Conservation (phyloP, 1,284 basidiomycete species). For the Phellinidium pouzarii region DNA sequence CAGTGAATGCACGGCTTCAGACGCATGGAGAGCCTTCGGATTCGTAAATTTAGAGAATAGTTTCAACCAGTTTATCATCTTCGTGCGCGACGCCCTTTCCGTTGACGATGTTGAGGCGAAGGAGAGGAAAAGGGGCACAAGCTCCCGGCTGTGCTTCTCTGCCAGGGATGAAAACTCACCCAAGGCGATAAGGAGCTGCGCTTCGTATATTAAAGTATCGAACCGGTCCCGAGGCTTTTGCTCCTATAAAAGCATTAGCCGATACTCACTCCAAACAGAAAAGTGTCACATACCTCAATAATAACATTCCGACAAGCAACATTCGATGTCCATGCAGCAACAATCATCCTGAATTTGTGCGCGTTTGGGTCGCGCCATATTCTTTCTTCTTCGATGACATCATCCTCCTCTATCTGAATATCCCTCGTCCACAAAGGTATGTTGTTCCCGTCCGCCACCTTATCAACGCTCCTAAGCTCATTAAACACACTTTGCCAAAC, state of each 20-base stretch:
- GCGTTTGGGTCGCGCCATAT: constrained; percentile 70
- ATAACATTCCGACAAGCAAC: constrained; percentile 24
- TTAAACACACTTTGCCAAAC: constrained; percentile 70
- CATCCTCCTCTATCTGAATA: constrained; percentile 28
- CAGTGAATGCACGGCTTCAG: constrained; percentile 59
- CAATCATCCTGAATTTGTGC: constrained; percentile 46
- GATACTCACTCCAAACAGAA: constrained; percentile 25
- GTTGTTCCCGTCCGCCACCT: constrained; percentile 17
- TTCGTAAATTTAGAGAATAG: constrained; percentile 89
- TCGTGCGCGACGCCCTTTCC: constrained; percentile 44
- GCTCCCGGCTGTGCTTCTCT: constrained; percentile 78
- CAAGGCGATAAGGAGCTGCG: constrained; percentile 69
- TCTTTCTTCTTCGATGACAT: constrained; percentile 58
- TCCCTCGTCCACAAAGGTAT: constrained; percentile 25
- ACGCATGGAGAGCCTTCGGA: constrained; percentile 78
- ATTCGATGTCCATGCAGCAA: constrained; percentile 38
- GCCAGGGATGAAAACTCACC: constrained; percentile 61
- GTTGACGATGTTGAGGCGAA: constrained; percentile 38
- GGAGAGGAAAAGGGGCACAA: constrained; percentile 75
- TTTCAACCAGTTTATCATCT: constrained; percentile 71
- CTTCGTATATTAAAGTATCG: constrained; percentile 71
- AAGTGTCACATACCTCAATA: constrained; percentile 32
- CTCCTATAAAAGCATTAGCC: constrained; percentile 34
- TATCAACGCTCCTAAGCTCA: constrained; percentile 41
- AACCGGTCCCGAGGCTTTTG: constrained; percentile 62